Base-by-base conservation (phyloP, 192 early-diverging fungal species). In the Coemansia reversa region DNA sequence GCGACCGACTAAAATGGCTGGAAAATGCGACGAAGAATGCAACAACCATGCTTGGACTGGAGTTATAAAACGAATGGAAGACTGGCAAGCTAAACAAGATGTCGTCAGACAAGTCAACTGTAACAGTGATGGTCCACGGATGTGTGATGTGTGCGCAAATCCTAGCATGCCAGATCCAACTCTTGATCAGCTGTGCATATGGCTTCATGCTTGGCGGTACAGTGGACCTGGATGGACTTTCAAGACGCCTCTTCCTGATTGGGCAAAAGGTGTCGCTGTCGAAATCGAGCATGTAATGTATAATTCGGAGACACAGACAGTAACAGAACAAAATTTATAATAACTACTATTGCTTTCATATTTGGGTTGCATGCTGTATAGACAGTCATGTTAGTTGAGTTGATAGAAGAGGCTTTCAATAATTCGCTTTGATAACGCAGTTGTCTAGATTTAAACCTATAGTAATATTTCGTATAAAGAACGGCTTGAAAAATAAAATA, bases 151-250 rank as follows among this genome's bases (percentile, higher is more conserved):
- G 39, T 95, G 93, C 66, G 61, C 66, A 5, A 61, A 82, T 7
- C 61, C 69, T 1, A 78, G 84, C 30, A 63, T 85, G 55, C 68
- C 76, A 0, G 94, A 97, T 67, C 93, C 93, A 0, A 70, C 72
- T 3, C 86, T 85, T 1, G 86, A 92, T 53, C 84, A 95, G 72
- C 83, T 95, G 18, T 75, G 72, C 19, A 94, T 98, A 62, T 98
- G 86, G 85, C 85, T 98, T 49, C 95, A 98, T 73, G 91, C 93
- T n/a, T 92, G 84, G 82, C 85, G 86, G 55, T 96, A 95, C 74
- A 78, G 81, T 30, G 89, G 87, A 0, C 75, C 85, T 5, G 88
- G 83, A 1, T 94, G 93, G 91, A 62, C 75, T 1, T 93, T 87
- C 74, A 89, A 95, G 65, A 94, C 93, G 0, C 74, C 81, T 45